Evolutionary conservation across 139 green algal species (phyloP), one percentile per base, ranked within the genome.

Genomic region (Chlamydomonas eustigma): DNA sequence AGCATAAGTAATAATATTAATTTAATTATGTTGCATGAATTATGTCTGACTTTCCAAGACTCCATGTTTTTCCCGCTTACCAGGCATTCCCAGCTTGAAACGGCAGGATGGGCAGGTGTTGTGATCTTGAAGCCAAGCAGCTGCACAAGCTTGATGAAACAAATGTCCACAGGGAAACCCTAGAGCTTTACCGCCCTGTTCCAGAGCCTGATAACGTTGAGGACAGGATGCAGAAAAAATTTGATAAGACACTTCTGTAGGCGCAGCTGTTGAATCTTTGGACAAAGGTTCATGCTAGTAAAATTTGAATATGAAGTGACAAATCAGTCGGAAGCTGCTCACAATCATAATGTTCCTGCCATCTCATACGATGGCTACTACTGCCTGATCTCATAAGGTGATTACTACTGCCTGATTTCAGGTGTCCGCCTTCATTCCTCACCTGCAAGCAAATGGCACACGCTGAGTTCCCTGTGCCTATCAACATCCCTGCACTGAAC

Each of bases 51-150:
- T 28, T 51, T 35, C 18, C 37, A 58, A 3, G 30, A 22, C 28
- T 24, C 6, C 28, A 2, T 5, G 2, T 31, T 30, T 71, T 18
- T 22, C 25, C 67, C 52, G 34, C 33, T 30, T 36, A 75, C 69
- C 69, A 24, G 69, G 69, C 69, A 75, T 75, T 1, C 25, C 28
- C 69, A 75, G 37, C 37, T 64, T 28, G 4, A 75, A 37, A n/a
- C 78, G 72, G 24, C 78, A 83, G 6, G 51, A 76, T 18, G 78
- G 78, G 66, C 78, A 83, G 5, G 65, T 83, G 63, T 52, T 72
- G 50, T 77, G 33, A 50, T 30, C 2, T 32, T 12, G 8, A 50
- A 83, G 66, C 78, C 78, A 83, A 2, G 32, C 34, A 1, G 71
- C 32, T 4, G 67, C 64, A 51, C 78, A 83, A 31, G 39, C 71